Base-by-base conservation (phyloP, 2,329 filamentous ascomycete genomes). In the Metarhizium brunneum region DNA sequence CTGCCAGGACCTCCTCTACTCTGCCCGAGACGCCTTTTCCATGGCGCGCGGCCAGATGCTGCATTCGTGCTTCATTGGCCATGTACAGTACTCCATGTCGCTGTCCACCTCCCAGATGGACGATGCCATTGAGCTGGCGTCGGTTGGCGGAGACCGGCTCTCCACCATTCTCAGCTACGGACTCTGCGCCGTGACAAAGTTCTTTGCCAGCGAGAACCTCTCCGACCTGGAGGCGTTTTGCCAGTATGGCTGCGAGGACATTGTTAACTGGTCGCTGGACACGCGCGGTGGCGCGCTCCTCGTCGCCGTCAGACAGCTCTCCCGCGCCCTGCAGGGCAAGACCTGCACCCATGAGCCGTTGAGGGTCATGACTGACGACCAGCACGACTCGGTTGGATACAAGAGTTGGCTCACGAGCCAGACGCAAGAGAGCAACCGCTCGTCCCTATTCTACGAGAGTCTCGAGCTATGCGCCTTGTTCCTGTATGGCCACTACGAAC, bases 311-410 rank as follows among this genome's bases (percentile, higher is more conserved):
- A 75, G 85, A 52, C 88, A 92, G 65, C 77, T 81, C 29, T 81
- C 79, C 52, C 81, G 86, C 51, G 86, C 88, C 25, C 70, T 92
- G 20, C 86, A 90, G 66, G 88, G 88, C 54, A 92, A 90, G 68
- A 92, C 88, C 0, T 69, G 70, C 11, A 70, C 70, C 2, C 68
- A 72, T 11, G 72, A 78, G 10, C 70, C 84, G 0, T 64, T 74
- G 0, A 73, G 78, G 18, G 76, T 91, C 11, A 79, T 92, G 73
- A 81, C 77, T 45, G 88, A 92, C 60, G 75, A 82, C n/a, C 76
- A 82, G 48, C 88, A 92, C 63, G 77, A 81, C 55, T 76, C 81
- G 1, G 61, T 67, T 2, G 67, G 69, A 2, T 87, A 86, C 69
- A 84, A 77, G 77, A 78, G 69, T 50, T 88, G 82, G 82, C 71